These are phyloP conservation scores for Clitopilus passeckerianus DNA, from an alignment of 768 basidiomycete species.

Conservation along the genomic window DNA sequence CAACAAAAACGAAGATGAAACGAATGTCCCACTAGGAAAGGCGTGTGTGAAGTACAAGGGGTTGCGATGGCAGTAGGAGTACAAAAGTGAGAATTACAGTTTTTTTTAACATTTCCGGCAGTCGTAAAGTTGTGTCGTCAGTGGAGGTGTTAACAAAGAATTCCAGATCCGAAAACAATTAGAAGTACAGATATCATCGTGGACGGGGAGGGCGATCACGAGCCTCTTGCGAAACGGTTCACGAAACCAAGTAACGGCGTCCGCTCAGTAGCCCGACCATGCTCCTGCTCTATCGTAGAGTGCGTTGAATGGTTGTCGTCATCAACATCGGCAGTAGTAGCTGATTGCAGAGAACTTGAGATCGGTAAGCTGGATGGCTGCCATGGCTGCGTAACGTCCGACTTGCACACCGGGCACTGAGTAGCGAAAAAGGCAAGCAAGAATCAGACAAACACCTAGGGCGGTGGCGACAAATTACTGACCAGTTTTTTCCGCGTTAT, in stretches of 20 bases:
- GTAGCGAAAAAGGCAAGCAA: constrained; percentile 4
- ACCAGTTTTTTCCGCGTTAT: constrained; percentile 91
- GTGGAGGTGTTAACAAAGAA: background rate
- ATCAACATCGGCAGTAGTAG: background rate
- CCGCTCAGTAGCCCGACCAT: background rate
- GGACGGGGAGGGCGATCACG: background rate
- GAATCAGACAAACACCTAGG: background rate
- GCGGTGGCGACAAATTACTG: constrained; percentile 22
- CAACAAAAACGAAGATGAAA: background rate
- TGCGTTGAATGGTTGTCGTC: background rate
- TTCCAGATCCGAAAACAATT: background rate
- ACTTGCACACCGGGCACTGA: constrained; percentile 90
- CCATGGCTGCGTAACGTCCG: constrained; percentile 75
- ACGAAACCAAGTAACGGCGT: constrained; percentile 1
- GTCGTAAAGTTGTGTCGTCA: background rate
- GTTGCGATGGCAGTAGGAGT: background rate
- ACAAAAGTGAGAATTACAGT: background rate
- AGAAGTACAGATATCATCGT: background rate
- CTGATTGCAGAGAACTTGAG: background rate
- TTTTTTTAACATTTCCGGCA: background rate
- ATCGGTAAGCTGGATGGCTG: background rate
- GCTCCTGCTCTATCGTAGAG: background rate
- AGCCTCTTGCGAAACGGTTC: background rate
- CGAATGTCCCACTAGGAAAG: background rate
- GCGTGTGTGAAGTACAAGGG: background rate